Evolutionary conservation across 352 stramenopile genomes (phyloP), one percentile per base, ranked within the genome.

Genomic region (Saprolegnia diclina): DNA sequence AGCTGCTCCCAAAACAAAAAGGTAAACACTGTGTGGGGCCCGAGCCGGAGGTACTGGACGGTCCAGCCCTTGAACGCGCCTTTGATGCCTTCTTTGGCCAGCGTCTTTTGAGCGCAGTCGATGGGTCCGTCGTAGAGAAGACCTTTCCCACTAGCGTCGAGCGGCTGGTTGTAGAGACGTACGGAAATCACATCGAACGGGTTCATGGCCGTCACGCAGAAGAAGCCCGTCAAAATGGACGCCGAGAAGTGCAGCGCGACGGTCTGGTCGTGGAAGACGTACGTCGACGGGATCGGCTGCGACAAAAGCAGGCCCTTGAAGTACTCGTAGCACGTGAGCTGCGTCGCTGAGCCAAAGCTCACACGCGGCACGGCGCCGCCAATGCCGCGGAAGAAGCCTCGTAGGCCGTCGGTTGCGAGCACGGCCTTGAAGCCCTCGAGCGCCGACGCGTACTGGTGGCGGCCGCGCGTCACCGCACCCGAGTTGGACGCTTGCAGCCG

Each of bases 1-100:
- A 69, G 63, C 26, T 69, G 63, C 40, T 69, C 63, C 63, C 63
- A 69, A 40, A 69, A 69, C 18, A 69, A 46, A 69, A 69, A 69
- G 0, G 63, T 69, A 48, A 69, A 69, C 16, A 69, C 63, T 5
- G 63, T 69, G 22, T 69, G 63, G 6, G 63, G 63, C 4, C 63
- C 63, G 11, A 69, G 46, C 5, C 63, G 63, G 35, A 69, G 37
- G 53, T 69, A 69, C 48, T 69, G 63, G 7, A 69, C 63, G 7
- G 63, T 69, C 63, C 63, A 69, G 32, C 63, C 63, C 26, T 69
- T 69, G 53, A 69, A 69, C 7, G 63, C 63, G n/a, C 63, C 63
- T 1, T 24, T 14, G 18, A 69, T 61, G 63, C 63, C 63, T 69
- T 69, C 63, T 16, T 52, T 69, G 9, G 54, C 35, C 6, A 69